phyloP scores from a whole-genome alignment of 441 rosid species.

The Omphalea diandra region DNA sequence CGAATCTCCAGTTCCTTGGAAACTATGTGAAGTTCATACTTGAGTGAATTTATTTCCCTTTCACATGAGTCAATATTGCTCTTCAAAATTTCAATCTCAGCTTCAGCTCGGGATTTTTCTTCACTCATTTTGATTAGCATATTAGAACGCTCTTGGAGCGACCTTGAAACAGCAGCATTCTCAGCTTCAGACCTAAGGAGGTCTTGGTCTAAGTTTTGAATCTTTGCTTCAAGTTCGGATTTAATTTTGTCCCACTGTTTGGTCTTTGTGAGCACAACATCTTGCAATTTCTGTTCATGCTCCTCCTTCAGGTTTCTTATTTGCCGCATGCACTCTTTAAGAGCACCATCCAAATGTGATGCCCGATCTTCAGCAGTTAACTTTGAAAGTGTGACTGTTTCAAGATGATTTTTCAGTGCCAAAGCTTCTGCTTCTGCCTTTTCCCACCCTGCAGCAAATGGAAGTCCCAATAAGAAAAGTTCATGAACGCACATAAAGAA shows the following conservation, averaged over 20 bases:
- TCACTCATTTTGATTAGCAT: constrained; percentile 70
- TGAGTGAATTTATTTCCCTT: constrained; percentile 77
- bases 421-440: constrained; percentile 97
- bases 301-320: constrained; percentile 88
- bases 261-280: constrained; percentile 58
- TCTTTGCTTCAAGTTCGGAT: constrained; percentile 69
- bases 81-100: constrained; percentile 82
- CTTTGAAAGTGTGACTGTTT: constrained; percentile 74
- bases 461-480: constrained; percentile 5
- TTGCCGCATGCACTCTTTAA: constrained; percentile 97
- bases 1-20: constrained; percentile 91
- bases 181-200: constrained; percentile 78
- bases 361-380: constrained; percentile 92
- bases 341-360: constrained; percentile 88
- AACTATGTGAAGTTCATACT: constrained; percentile 75
- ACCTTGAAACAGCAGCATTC: constrained; percentile 69
- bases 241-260: constrained; percentile 74
- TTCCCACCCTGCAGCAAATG: constrained; percentile 78
- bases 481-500: not conserved
- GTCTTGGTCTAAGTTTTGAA: constrained; percentile 67
- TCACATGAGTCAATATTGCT: constrained; percentile 79
- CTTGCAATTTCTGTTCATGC: constrained; percentile 76
- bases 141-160: constrained; percentile 85
- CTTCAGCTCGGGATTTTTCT: constrained; percentile 81
- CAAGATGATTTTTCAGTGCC: constrained; percentile 81